Base-by-base conservation (phyloP, 148 eudicot species). In the Rhododendron ovatum region DNA sequence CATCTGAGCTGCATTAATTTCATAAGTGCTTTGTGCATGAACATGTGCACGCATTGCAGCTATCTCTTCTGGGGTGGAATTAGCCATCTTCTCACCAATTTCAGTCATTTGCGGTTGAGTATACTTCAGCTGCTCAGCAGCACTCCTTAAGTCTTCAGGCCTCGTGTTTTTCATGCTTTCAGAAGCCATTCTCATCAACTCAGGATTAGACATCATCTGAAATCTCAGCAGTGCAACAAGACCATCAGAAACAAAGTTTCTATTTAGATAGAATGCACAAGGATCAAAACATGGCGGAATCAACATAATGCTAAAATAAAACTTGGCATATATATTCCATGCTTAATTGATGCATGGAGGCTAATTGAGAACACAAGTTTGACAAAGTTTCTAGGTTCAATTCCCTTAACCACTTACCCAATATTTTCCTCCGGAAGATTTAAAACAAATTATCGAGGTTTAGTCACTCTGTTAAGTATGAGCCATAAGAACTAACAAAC, bases 151-250 rank as follows among this genome's bases (percentile, higher is more conserved):
- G 85, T 96, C 98, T 88, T 94, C 98, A n/a, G 98, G 92, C 89
- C 90, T 95, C 94, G 94, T 87, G 82, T 90, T 93, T 89, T 93
- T 91, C 96, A 95, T 94, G 89, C 98, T 86, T 86, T 97, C 99
- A 35, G 99, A 86, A 24, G 98, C 98, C 99, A 95, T 95, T 87
- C 91, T 94, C 83, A 97, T 88, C 88, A 97, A 90, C 0, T 97
- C 99, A 8, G 98, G 98, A 91, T 95, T 95, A 28, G 99, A 95
- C 99, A 97, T 93, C 98, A 97, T 94, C 99, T 97, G 94, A 87
- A 90, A 79, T 13, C 37, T n/a, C 43, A 84, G 26, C 35, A n/a
- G 67, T 6, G 51, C 6, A 18, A 4, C 57, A 80, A 3, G 5
- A 39, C 51, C 28, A 77, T 20, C 35, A 76, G 39, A 17, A 55